Percentiles rank a stretch among this genome's conserved stretches.
phyloP scores from a whole-genome alignment of 225 moss, liverwort and hornwort species.

The Marchantia paleacea region DNA sequence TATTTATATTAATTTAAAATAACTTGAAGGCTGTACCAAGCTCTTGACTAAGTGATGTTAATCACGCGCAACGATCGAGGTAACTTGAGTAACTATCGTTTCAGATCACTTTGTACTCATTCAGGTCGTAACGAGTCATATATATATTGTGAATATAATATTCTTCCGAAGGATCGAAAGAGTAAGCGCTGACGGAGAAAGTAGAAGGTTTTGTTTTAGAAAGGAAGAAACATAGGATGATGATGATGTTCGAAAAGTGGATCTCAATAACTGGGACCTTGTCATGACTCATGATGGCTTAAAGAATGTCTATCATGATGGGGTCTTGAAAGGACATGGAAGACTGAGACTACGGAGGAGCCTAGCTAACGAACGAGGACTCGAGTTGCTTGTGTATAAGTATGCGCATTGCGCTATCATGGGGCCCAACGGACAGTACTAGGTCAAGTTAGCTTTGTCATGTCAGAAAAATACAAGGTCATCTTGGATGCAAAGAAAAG shows the following conservation, averaged over 20 bases:
- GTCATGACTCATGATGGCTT: background rate
- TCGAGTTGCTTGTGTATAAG: background rate
- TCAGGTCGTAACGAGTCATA: too few species aligned
- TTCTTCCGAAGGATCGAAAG: too few species aligned
- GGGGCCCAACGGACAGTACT: background rate
- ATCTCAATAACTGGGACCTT: background rate
- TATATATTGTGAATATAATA: too few species aligned
- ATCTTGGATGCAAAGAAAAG: background rate
- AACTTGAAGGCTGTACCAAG: too few species aligned
- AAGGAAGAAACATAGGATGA: background rate
- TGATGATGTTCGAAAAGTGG: background rate
- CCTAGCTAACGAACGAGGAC: background rate
- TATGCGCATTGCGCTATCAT: too few species aligned
- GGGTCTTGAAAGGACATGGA: background rate
- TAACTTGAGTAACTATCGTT: too few species aligned
- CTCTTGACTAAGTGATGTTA: too few species aligned
- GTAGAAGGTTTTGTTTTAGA: too few species aligned
- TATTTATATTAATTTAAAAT: too few species aligned
- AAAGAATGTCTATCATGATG: slow-evolving; percentile 5
- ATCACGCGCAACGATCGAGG: too few species aligned
- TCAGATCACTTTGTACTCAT: too few species aligned
- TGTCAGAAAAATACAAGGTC: background rate
- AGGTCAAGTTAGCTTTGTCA: background rate
- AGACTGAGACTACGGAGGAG: background rate
- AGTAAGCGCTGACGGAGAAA: too few species aligned